Percentiles rank a stretch among this genome's conserved stretches.
Conservation (phyloP, 2,329 filamentous ascomycete genomes). For the Anthostomella pinea region DNA sequence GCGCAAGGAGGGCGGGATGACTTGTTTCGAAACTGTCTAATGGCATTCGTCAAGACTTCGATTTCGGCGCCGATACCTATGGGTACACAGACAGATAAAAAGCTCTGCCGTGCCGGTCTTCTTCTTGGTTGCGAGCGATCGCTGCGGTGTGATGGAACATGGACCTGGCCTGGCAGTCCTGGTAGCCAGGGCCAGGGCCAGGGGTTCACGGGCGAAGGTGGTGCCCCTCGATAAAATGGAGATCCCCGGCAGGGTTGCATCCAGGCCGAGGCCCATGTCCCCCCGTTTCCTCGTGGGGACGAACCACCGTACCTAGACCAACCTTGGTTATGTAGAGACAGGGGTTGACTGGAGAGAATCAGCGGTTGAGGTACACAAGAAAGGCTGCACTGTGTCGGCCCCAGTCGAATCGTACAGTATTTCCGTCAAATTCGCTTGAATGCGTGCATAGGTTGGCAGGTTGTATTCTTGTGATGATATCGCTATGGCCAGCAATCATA, state of each 20-base stretch:
- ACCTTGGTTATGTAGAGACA: too few species aligned
- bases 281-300: not conserved
- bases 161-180: slow-evolving; percentile 14
- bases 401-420: not conserved
- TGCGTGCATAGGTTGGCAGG: too few species aligned
- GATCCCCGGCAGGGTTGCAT: slow-evolving; percentile 4
- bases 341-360: not conserved
- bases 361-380: not conserved
- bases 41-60: not conserved
- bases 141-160: slow-evolving; percentile 21
- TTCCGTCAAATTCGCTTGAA: not conserved
- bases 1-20: not conserved
- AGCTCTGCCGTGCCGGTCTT: slow-evolving; percentile 8
- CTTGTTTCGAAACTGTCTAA: not conserved
- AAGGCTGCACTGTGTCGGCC: not conserved
- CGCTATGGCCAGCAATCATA: too few species aligned
- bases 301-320: too few species aligned
- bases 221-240: slow-evolving; percentile 1
- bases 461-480: too few species aligned
- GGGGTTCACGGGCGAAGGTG: slow-evolving; percentile 7
- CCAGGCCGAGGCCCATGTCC: slow-evolving; percentile 4
- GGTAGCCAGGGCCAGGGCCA: slow-evolving; percentile 6
- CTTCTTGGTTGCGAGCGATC: slow-evolving; percentile 21
- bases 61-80: not conserved
- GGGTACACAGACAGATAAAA: slow-evolving; percentile 6